Evolutionary conservation across 257 asterid genomes (phyloP).

Genomic region (Solanum pimpinellifolium): DNA sequence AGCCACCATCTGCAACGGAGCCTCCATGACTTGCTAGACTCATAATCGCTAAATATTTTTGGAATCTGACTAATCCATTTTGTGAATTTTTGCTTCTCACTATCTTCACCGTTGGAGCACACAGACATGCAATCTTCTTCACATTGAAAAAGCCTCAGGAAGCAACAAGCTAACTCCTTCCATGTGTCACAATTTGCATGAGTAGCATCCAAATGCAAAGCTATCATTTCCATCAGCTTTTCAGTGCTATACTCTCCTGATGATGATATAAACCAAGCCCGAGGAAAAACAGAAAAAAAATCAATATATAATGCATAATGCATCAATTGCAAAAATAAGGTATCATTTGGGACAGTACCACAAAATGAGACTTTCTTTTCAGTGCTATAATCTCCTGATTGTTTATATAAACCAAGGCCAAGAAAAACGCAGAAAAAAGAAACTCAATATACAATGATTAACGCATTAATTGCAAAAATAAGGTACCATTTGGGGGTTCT

Average conservation of each 20-base stretch:
- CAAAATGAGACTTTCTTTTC: slow-evolving; percentile 4
- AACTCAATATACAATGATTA: background rate
- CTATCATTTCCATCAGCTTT: slow-evolving; percentile 68
- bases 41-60: slow-evolving; percentile 29
- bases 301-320: background rate
- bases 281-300: background rate
- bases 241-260: slow-evolving; percentile 58
- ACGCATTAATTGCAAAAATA: background rate
- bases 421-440: background rate
- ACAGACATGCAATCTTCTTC: slow-evolving; percentile 58
- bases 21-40: slow-evolving; percentile 48
- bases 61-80: slow-evolving; percentile 34
- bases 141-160: slow-evolving; percentile 42
- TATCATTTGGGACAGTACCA: background rate
- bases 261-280: background rate
- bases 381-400: slow-evolving; percentile 52
- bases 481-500: background rate
- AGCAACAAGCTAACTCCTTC: slow-evolving; percentile 67
- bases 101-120: slow-evolving; percentile 22
- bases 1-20: slow-evolving; percentile 86
- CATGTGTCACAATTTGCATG: slow-evolving; percentile 42
- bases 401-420: background rate
- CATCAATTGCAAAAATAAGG: background rate
- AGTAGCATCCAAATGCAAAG: slow-evolving; percentile 68
- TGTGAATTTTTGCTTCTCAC: slow-evolving; percentile 7